Evolutionary conservation across 768 basidiomycete genomes (phyloP), one percentile per base, ranked within the genome.

Genomic region (Lanmaoa rubissima): DNA sequence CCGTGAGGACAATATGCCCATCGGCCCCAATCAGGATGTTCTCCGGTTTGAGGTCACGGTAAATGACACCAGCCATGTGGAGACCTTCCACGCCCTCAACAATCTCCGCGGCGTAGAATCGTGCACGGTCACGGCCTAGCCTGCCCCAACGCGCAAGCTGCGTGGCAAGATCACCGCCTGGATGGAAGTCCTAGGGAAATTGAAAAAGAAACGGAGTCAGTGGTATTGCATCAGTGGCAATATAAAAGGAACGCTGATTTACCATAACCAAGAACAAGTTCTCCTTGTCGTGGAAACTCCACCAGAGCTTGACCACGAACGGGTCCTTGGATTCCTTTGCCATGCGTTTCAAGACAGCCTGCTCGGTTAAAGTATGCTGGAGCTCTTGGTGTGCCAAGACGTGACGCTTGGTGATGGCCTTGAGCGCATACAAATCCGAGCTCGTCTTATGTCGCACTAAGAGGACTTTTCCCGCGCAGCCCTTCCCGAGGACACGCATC

Each of bases 221-320:
- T 56, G 36, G 10, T 11, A 46, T 31, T 43, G 49, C 40, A 52
- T 38, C 17, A 49, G 31, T 38, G 44, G 36, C 46, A 32, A 57
- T 53, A 64, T 59, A 55, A 55, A 62, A 65, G 36, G 60, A 53
- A 55, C n/a, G 38, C 48, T 43, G 32, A 41, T 75, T 64, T 58
- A 89, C 90, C 90, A 99, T 95, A 43, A 98, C 93, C 67, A 99
- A 83, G 75, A 95, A 98, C 60, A 98, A 75, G 69, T 97, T 96
- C 72, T 98, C 94, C 75, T 91, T 90, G 75, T 98, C 95, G 73
- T 98, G 95, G 77, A 98, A 99, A 73, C 90, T 90, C 89, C 92
- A 95, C 85, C 93, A 92, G 17, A 99, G 82, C 71, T 89, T 92
- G 58, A 98, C 93, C 51, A 98, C 91, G 71, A 98, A 99, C 12